Evolutionary conservation across 208 protist species (phyloP), one percentile per base, ranked within the genome.

Genomic region (Perkinsela sp.): DNA sequence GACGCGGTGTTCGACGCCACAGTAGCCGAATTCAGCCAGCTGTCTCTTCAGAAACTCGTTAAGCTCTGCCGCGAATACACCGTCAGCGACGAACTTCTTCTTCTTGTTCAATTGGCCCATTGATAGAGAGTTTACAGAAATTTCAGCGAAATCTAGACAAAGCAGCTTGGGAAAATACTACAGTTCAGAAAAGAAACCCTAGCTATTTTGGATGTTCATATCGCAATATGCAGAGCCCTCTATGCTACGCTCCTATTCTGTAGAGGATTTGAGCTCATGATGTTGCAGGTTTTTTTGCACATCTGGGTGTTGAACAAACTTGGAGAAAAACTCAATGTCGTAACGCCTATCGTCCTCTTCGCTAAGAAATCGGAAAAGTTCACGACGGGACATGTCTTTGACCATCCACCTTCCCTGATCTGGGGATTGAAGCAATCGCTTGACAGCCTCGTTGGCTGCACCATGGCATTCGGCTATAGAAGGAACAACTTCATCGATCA

Each of bases 51-150:
- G 82, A 70, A 98, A 95, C 80, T 99, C 96, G 82, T 99, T 98
- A 67, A 99, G 89, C 84, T 99, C 97, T 71, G 96, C 96, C 82
- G 95, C 96, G 85, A 99, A 97, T 30, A 99, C 90, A 75, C 97
- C 96, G 76, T 98, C 96, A 74, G 87, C 89, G 66, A 99, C 86
- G 81, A 99, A 97, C 91, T 97, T 82, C 65, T 85, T 83, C 84
- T 90, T 90, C 83, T 90, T 90, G 71, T n/a, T 71, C 30, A 71
- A 57, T 22, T 57, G 40, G 40, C 40, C 40, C 40, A 57, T 57
- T 57, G n/a, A n/a, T n/a, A n/a, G n/a, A n/a, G n/a, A n/a, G n/a
- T n/a, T n/a, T n/a, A n/a, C n/a, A n/a, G n/a, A n/a, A n/a, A n/a
- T n/a, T n/a, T n/a, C n/a, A n/a, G n/a, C n/a, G n/a, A n/a, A n/a